Conservation (phyloP, 2,329 filamentous ascomycete species). For the Didymella pomorum region DNA sequence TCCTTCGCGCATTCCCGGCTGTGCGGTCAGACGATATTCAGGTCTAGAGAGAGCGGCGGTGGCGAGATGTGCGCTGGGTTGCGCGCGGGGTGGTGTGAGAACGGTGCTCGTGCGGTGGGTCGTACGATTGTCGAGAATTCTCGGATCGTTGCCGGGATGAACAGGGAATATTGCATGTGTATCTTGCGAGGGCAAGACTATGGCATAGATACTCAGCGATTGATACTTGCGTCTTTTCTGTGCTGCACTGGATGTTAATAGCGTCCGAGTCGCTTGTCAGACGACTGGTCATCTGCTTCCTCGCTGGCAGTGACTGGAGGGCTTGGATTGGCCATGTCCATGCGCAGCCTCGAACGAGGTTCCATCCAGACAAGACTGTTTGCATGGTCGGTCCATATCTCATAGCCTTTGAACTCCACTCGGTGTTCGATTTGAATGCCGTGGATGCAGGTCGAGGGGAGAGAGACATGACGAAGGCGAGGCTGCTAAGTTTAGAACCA, state of each 20-base stretch:
- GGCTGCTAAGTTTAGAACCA: constrained; percentile 14
- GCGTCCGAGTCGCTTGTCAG: neutral
- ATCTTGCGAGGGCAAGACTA: neutral
- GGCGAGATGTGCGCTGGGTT: constrained; percentile 32
- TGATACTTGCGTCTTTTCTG: neutral
- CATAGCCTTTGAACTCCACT: neutral
- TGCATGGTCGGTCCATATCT: neutral
- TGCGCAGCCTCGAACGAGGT: neutral
- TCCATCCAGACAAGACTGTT: neutral
- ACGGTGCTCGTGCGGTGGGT: constrained; percentile 21
- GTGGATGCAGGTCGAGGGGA: neutral
- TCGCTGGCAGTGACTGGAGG: neutral
- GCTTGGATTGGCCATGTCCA: neutral
- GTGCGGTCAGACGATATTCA: constrained; percentile 27
- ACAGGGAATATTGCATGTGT: constrained; percentile 15
- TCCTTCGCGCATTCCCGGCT: constrained; percentile 3
- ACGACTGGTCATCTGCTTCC: neutral
- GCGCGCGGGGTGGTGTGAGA: constrained; percentile 22
- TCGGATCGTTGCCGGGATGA: constrained; percentile 13
- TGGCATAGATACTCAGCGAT: neutral
- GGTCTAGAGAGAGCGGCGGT: constrained; percentile 24
- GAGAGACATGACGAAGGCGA: neutral
- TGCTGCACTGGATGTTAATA: neutral
- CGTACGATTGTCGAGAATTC: constrained; percentile 15
- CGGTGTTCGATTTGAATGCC: neutral